Base-by-base conservation (phyloP, 129 eudicot species). In the carrot (Daucus carota) region DNA sequence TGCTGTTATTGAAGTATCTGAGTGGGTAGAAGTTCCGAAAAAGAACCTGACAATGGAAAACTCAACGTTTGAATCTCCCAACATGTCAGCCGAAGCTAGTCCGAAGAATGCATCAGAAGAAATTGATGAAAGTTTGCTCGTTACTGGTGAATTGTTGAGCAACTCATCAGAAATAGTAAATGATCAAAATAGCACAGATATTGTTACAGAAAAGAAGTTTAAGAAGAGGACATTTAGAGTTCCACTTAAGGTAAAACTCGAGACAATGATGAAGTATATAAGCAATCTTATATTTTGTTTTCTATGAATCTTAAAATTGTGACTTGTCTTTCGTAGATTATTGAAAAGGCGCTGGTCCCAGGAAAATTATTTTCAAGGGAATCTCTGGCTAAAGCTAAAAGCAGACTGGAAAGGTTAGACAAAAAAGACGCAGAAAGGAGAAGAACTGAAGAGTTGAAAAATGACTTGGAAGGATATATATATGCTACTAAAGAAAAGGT, bases 381-480 rank as follows among this genome's bases (percentile, higher is more conserved):
- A 76, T 62, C 92, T 80, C 84, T 91, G 68, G 50, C 86, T 75
- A 88, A 95, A 75, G 86, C 90, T 60, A 86, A 82, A 75, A 80
- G 41, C 41, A 92, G 86, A 81, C 78, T 95, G 83, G 92, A 83
- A 75, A 89, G 82, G 74, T 78, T 95, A 69, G 96, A 88, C 85
- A 90, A 86, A 78, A 95, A 89, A 83, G 99, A 95, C 75, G 92
- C 90, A 52, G 97, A 92, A 77, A 86, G 99, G 83, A 92, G 86
- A 84, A 89, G 91, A 78, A 92, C 99, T 40, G 97, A 97, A 62
- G 99, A 95, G 87, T 60, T 88, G 91, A 95, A 95, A 87, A 95
- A 95, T 84, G 85, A 84, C 81, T 86, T 95, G 72, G 99, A 95
- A 79, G 93, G 86, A 29, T 95, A 91, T 89, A 92, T 95, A 73